Percentiles rank a stretch among this genome's conserved stretches.
Conservation (phyloP, 352 stramenopile species). For the Salisapilia sapeloensis region DNA sequence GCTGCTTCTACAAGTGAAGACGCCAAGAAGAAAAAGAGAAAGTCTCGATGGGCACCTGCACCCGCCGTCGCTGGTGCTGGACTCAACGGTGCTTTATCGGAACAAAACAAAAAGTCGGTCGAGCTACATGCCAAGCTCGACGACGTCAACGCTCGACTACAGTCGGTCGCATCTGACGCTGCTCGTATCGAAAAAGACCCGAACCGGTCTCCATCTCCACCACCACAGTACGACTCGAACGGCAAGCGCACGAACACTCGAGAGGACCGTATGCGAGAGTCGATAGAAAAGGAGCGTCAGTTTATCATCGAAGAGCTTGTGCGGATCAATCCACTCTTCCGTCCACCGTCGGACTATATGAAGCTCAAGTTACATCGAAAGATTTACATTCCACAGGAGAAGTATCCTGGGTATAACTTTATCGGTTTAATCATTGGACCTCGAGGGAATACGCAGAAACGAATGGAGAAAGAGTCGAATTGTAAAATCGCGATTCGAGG, state of each 20-base stretch:
- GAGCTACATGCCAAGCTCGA: conserved; percentile 59
- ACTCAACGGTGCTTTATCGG: conserved; percentile 11
- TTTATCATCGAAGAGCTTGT: conserved; percentile 92
- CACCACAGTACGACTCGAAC: conserved; percentile 91
- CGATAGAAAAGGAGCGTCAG: conserved; percentile 80
- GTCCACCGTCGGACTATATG: conserved; percentile 74
- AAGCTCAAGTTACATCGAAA: conserved; percentile 89
- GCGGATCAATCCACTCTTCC: conserved; percentile 87
- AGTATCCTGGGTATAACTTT: conserved; percentile 99
- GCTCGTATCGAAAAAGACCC: conserved; percentile 72
- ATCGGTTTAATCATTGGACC: conserved; percentile 99
- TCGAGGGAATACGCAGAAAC: conserved; percentile 97
- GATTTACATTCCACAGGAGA: conserved; percentile 95
- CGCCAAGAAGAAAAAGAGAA: conserved; percentile 36
- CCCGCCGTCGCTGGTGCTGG: conserved; percentile 22
- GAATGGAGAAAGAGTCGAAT: conserved; percentile 96
- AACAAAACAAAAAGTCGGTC: conserved; percentile 61
- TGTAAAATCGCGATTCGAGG: conserved; percentile 98
- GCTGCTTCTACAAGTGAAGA: conserved; percentile 4
- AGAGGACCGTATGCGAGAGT: conserved; percentile 87
- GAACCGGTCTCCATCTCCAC: conserved; percentile 82
- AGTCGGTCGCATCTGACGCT: conserved; percentile 69
- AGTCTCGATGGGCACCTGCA: conserved; percentile 58
- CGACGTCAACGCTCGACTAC: conserved; percentile 45
- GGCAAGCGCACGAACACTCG: conserved; percentile 95